A percentile compares a stretch with the other conserved stretches of the same genome.
phyloP scores from a whole-genome alignment of 139 green algal genomes.

The Medakamo hakoo region DNA sequence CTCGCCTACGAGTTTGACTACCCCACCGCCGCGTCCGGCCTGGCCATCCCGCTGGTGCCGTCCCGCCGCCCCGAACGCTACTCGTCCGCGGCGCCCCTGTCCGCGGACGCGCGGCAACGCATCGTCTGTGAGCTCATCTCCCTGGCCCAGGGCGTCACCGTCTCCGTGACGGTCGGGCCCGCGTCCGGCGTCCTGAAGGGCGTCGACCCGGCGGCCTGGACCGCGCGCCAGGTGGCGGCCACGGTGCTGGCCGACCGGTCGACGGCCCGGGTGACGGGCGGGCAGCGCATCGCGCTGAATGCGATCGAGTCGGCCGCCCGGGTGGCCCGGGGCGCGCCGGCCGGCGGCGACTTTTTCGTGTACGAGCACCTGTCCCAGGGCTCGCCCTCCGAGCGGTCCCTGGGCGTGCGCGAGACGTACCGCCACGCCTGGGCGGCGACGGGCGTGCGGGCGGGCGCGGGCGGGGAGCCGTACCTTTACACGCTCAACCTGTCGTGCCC shows the following conservation, averaged over 20 bases:
- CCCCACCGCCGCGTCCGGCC: conserved; percentile 23
- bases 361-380: conserved; percentile 71
- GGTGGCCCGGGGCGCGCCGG: conserved; percentile 19
- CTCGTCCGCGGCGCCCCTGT: conserved; percentile 49
- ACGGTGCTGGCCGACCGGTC: conserved; percentile 64
- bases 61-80: conserved; percentile 54
- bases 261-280: conserved; percentile 49
- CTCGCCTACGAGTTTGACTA: conserved; percentile 69
- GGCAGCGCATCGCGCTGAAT: conserved; percentile 58
- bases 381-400: conserved; percentile 36
- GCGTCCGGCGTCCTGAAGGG: conserved; percentile 22
- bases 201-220: conserved; percentile 29
- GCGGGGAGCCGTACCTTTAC: conserved; percentile 57
- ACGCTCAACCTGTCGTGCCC: conserved; percentile 64
- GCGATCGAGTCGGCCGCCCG: conserved; percentile 40
- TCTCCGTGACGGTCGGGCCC: conserved; percentile 29
- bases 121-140: conserved; percentile 57
- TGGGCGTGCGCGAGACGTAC: conserved; percentile 50
- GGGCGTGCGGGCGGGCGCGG: conserved; percentile 20
- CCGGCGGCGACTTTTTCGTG: conserved; percentile 39
- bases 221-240: conserved; percentile 46
- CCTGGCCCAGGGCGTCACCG: conserved; percentile 16
- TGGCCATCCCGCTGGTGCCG: conserved; percentile 28
- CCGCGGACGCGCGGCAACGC: conserved; percentile 59
- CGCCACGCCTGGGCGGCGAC: conserved; percentile 53